A percentile compares a stretch with the other conserved stretches of the same genome.
These are phyloP conservation scores for Apophysomyces trapeziformis DNA, from an alignment of 371 early-diverging fungal species.

Conservation along the genomic window DNA sequence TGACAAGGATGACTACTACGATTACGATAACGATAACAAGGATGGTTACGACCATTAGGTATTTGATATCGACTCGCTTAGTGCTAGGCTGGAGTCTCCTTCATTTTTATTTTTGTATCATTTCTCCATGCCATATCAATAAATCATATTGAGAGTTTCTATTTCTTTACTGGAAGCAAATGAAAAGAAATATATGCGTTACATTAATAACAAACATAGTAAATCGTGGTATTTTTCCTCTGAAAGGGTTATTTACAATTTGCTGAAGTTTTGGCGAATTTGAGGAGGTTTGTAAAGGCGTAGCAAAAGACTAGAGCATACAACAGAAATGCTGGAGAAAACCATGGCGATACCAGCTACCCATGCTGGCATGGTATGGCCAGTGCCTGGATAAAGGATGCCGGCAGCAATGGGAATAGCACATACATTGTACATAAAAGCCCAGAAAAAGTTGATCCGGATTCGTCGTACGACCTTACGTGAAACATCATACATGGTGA, in stretches of 20 bases:
- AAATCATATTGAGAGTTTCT: background rate
- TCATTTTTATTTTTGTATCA: background rate
- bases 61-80: background rate
- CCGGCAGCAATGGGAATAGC: conserved; percentile 88
- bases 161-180: too few species aligned
- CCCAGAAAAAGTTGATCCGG: conserved; percentile 81
- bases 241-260: background rate
- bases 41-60: background rate
- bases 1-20: background rate
- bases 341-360: conserved; percentile 88
- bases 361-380: conserved; percentile 65
- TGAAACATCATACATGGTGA: conserved; percentile 69
- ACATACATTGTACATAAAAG: conserved; percentile 76
- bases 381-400: conserved; percentile 62
- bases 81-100: background rate
- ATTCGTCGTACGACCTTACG: conserved; percentile 70
- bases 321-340: conserved; percentile 76
- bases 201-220: background rate
- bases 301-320: conserved; percentile 70
- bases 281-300: conserved; percentile 55
- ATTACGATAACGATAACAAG: background rate
- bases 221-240: background rate
- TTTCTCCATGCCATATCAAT: conserved; percentile 9
- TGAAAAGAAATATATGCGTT: background rate
- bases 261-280: background rate